Evolutionary conservation across 371 early-diverging fungal genomes (phyloP).

Genomic region (Mortierella sp.): DNA sequence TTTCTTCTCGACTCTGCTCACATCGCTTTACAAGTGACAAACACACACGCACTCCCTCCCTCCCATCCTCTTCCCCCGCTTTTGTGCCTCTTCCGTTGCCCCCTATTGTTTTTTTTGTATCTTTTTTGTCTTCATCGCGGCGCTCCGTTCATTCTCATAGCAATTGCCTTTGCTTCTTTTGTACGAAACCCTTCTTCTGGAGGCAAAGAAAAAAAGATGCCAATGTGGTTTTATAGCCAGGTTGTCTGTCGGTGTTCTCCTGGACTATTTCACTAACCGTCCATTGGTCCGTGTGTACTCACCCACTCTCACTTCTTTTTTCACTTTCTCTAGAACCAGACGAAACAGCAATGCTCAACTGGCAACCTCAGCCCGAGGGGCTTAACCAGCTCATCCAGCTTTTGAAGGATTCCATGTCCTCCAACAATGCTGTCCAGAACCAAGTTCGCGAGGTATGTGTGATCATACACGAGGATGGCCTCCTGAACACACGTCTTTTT

Average conservation of each 20-base stretch:
- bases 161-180: not conserved
- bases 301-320: not conserved
- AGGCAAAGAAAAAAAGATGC: not conserved
- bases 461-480: not conserved
- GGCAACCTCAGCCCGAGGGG: slow-evolving; percentile 75
- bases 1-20: not conserved
- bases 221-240: not conserved
- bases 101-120: not conserved
- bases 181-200: slow-evolving; percentile 1
- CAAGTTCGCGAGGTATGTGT: slow-evolving; percentile 69
- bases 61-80: not conserved
- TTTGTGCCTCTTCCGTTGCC: not conserved
- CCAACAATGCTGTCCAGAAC: slow-evolving; percentile 73
- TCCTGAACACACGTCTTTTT: not conserved
- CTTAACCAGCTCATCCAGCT: slow-evolving; percentile 75
- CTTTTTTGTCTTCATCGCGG: not conserved
- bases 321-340: slow-evolving; percentile 14
- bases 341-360: slow-evolving; percentile 57
- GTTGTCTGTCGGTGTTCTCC: slow-evolving; percentile 2
- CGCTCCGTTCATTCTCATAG: not conserved
- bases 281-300: slow-evolving; percentile 5
- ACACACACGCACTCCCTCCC: not conserved
- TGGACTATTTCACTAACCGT: slow-evolving; percentile 18
- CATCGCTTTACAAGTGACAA: not conserved
- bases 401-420: slow-evolving; percentile 70